Evolutionary conservation across 345 rosid species (phyloP).

Genomic region (Eutrema japonicum): DNA sequence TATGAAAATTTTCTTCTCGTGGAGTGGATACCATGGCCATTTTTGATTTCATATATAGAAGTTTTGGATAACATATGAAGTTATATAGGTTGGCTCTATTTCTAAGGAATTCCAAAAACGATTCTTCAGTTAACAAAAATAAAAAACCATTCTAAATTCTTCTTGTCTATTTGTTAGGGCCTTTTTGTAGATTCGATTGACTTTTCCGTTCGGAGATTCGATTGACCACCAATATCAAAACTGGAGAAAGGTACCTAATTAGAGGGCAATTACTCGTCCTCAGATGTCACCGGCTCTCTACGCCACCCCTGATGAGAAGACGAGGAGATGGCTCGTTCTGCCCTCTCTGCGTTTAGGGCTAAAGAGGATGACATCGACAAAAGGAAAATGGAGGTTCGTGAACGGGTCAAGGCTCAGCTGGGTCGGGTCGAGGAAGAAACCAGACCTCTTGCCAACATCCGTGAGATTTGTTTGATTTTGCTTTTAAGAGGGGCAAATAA

Average conservation of each 20-base stretch:
- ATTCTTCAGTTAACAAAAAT: no score
- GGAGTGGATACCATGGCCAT: no score
- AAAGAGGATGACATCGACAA: constrained; percentile 97
- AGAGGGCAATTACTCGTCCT: constrained; percentile 57
- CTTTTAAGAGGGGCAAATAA: no score
- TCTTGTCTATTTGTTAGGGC: no score
- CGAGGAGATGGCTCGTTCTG: constrained; percentile 92
- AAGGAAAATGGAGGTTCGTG: constrained; percentile 86
- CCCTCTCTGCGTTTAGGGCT: constrained; percentile 86
- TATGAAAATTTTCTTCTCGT: no score
- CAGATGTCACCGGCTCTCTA: constrained; percentile 74
- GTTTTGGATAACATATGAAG: no score
- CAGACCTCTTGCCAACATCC: constrained; percentile 77
- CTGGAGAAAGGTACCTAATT: constrained; percentile 49
- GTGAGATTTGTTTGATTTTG: constrained; percentile 57
- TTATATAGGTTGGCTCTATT: no score
- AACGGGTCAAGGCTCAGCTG: constrained; percentile 76
- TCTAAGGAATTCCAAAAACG: no score
- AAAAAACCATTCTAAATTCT: no score
- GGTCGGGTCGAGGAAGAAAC: constrained; percentile 89
- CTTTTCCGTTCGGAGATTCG: no score
- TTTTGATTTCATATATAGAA: no score
- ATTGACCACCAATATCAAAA: constrained; percentile 47
- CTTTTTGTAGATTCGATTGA: no score
- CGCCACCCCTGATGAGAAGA: constrained; percentile 84